Evolutionary conservation across 192 early-diverging fungal species (phyloP).

Genomic region (Coemansia javaensis): DNA sequence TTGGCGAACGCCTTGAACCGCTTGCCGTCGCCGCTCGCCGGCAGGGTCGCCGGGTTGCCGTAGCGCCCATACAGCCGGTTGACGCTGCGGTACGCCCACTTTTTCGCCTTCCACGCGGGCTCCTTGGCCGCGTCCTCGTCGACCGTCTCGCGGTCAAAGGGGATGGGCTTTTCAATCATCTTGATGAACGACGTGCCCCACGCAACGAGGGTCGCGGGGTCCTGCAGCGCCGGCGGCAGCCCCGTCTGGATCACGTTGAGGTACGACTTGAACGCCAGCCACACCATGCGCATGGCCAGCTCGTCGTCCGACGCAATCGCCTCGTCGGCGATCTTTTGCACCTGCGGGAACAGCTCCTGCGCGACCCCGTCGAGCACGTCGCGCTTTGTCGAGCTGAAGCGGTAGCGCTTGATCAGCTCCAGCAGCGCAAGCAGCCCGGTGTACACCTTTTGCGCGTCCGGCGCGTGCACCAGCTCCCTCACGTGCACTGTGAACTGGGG

Average conservation of each 20-base stretch:
- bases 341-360: slow-evolving; percentile 66
- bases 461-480: slow-evolving; percentile 58
- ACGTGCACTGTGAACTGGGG: slow-evolving; percentile 67
- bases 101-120: slow-evolving; percentile 90
- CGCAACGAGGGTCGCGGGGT: slow-evolving; percentile 64
- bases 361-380: slow-evolving; percentile 67
- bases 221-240: slow-evolving; percentile 55
- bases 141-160: slow-evolving; percentile 52
- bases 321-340: slow-evolving; percentile 71
- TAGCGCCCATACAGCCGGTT: slow-evolving; percentile 75
- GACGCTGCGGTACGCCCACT: slow-evolving; percentile 88
- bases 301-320: slow-evolving; percentile 57
- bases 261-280: slow-evolving; percentile 81
- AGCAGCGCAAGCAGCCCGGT: slow-evolving; percentile 75
- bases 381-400: slow-evolving; percentile 64
- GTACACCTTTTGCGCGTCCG: slow-evolving; percentile 64
- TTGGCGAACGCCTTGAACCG: slow-evolving; percentile 66
- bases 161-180: slow-evolving; percentile 65
- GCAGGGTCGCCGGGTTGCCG: slow-evolving; percentile 66
- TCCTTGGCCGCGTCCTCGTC: slow-evolving; percentile 74
- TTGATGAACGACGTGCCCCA: slow-evolving; percentile 88
- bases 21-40: slow-evolving; percentile 39
- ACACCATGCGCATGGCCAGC: slow-evolving; percentile 81
- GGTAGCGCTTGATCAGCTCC: slow-evolving; percentile 76
- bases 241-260: slow-evolving; percentile 61